Conservation (phyloP, 306 rosid species). For the Vigna unguiculata region DNA sequence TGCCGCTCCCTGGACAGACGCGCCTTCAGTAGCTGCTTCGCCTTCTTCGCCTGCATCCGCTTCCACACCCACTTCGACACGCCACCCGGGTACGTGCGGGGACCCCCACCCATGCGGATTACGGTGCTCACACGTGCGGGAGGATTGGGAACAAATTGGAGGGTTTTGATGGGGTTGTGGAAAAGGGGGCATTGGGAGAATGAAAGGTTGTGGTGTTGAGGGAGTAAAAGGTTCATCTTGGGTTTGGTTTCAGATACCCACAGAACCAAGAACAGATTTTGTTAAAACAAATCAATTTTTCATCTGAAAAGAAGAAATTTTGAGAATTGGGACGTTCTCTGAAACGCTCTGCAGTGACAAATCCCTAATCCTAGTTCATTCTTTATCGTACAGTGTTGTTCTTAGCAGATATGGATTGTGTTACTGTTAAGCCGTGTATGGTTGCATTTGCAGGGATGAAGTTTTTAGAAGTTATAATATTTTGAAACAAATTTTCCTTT, state of each 20-base stretch:
- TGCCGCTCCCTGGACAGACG: conserved; percentile 84
- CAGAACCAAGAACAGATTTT: not conserved
- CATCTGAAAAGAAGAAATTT: not conserved
- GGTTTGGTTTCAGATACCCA: not conserved
- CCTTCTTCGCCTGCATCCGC: conserved; percentile 90
- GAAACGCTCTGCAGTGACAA: too few species aligned
- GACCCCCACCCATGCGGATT: conserved; percentile 98
- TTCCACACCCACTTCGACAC: conserved; percentile 99
- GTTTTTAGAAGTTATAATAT: too few species aligned
- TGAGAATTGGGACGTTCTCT: too few species aligned
- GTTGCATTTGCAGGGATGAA: too few species aligned
- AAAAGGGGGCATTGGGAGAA: conserved; percentile 23
- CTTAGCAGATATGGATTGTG: too few species aligned
- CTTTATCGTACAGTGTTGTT: too few species aligned
- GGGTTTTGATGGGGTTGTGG: not conserved
- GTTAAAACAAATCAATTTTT: too few species aligned
- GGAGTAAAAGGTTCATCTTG: conserved; percentile 1
- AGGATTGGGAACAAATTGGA: not conserved
- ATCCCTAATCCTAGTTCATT: too few species aligned
- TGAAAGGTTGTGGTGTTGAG: not conserved
- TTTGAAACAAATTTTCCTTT: too few species aligned
- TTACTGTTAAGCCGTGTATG: too few species aligned
- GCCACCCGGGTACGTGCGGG: conserved; percentile 91
- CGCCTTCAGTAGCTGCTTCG: conserved; percentile 89
- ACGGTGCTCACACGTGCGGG: not conserved